Base-by-base conservation (phyloP, 345 rosid species). In the Stellera chamaejasme region DNA sequence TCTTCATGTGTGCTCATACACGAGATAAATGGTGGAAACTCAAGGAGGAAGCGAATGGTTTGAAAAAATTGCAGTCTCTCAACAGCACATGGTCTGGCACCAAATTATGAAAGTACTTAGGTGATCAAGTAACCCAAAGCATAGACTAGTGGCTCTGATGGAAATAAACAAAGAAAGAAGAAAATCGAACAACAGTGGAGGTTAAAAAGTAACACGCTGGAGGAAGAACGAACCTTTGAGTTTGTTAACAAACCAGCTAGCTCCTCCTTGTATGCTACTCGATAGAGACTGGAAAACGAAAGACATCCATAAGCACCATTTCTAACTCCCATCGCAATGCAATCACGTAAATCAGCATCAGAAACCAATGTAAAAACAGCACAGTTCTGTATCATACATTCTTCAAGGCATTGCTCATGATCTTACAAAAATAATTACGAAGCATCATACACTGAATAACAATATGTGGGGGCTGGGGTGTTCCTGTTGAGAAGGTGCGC, bases 201-300 rank as follows among this genome's bases (percentile, higher is more conserved):
- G 2, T 9, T 2, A 11, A 26, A 50, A 6, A 19, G 12, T 25
- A 19, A 11, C 10, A 50, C 25, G 26, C 32, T 7, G 32, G 39
- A 28, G 54, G 36, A 60, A 45, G 10, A 58, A 50, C 70, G 13
- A 56, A 85, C 99, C 99, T 93, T 89, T 93, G 52, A 93, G 28
- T 72, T 87, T 93, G 79, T 85, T 89, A 58, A 93, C 99, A 72
- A 89, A 52, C 96, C 96, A 89, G 66, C 81, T 93, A 45, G 97
- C 71, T 67, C 97, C 96, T 67, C 91, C 96, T 81, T 80, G 87
- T 63, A 87, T 83, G 71, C 96, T 87, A 72, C 63, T 79, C 10
- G 87, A 80, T 67, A 90, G 12, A 19, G 97, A 90, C 97, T 90
- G 73, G 55, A 59, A 12, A 49, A 6, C 27, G 36, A 13, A 45